Percentiles rank a stretch among this genome's conserved stretches.
Evolutionary conservation across 306 rosid species (phyloP).

Genomic region (Cicer cuneatum): DNA sequence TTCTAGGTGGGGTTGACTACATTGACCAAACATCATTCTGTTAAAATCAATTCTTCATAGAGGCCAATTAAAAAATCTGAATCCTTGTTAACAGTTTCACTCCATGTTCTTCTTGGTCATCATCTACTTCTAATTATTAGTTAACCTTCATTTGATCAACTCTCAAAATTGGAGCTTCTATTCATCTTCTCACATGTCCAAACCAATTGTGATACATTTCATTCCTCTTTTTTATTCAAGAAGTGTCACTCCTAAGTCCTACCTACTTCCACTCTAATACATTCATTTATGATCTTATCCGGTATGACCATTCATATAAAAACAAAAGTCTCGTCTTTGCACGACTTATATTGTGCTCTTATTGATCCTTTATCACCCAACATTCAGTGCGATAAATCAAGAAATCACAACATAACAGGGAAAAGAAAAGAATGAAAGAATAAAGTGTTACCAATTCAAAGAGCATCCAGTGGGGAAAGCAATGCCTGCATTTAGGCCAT

Average conservation of each 20-base stretch:
- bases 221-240: background rate
- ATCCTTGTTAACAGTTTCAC: slow-evolving; percentile 4
- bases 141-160: background rate
- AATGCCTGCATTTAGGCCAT: slow-evolving; percentile 96
- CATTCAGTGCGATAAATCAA: background rate
- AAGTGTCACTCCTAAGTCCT: background rate
- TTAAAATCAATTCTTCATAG: background rate
- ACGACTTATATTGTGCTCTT: background rate
- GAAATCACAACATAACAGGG: slow-evolving; percentile 8
- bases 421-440: slow-evolving; percentile 4
- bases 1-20: background rate
- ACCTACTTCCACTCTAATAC: slow-evolving; percentile 1
- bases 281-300: background rate
- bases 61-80: background rate
- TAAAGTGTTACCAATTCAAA: slow-evolving; percentile 71
- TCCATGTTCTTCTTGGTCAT: background rate
- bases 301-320: background rate
- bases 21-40: background rate
- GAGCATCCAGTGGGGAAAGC: slow-evolving; percentile 99
- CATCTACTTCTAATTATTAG: slow-evolving; percentile 19
- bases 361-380: background rate
- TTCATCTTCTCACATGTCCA: slow-evolving; percentile 20
- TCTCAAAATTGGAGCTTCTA: background rate
- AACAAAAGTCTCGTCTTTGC: background rate
- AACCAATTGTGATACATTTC: background rate